Percentiles rank a stretch among this genome's conserved stretches.
phyloP scores from a whole-genome alignment of 2,329 filamentous ascomycete genomes.

The Lachnellula willkommii region DNA sequence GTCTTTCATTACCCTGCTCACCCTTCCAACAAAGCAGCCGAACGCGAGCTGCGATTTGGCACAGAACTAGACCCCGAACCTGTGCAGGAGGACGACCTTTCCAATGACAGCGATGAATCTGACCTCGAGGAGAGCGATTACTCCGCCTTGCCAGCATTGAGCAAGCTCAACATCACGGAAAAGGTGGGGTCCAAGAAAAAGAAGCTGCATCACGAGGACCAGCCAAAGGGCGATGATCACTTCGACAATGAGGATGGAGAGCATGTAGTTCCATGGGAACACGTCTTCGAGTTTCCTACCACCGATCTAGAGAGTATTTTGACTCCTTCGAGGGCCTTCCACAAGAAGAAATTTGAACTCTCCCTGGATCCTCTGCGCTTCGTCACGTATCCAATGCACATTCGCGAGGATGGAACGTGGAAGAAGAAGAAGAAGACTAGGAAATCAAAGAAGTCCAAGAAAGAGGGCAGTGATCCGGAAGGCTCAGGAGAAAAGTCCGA shows the following conservation, averaged over 20 bases:
- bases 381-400: slow-evolving; percentile 78
- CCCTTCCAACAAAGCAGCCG: slow-evolving; percentile 36
- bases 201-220: slow-evolving; percentile 21
- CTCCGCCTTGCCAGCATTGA: slow-evolving; percentile 32
- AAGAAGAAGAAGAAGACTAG: slow-evolving; percentile 55
- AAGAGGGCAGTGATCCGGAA: slow-evolving; percentile 17
- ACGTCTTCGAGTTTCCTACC: slow-evolving; percentile 67
- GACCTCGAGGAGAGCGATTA: slow-evolving; percentile 47
- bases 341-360: slow-evolving; percentile 78
- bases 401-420: slow-evolving; percentile 73
- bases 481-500: slow-evolving; percentile 5
- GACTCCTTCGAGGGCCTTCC: slow-evolving; percentile 68
- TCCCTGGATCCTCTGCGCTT: slow-evolving; percentile 75
- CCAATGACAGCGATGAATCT: slow-evolving; percentile 31
- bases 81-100: slow-evolving; percentile 24
- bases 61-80: slow-evolving; percentile 30
- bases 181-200: slow-evolving; percentile 11
- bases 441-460: slow-evolving; percentile 33
- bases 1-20: slow-evolving; percentile 81
- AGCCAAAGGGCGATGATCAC: slow-evolving; percentile 34
- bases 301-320: slow-evolving; percentile 75
- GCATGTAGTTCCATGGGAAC: slow-evolving; percentile 63
- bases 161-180: slow-evolving; percentile 20
- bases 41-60: slow-evolving; percentile 24
- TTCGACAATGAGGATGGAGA: slow-evolving; percentile 50